Percentiles rank a stretch among this genome's conserved stretches.
Conservation (phyloP, 2,329 filamentous ascomycete species). For the Pseudonectria buxi region DNA sequence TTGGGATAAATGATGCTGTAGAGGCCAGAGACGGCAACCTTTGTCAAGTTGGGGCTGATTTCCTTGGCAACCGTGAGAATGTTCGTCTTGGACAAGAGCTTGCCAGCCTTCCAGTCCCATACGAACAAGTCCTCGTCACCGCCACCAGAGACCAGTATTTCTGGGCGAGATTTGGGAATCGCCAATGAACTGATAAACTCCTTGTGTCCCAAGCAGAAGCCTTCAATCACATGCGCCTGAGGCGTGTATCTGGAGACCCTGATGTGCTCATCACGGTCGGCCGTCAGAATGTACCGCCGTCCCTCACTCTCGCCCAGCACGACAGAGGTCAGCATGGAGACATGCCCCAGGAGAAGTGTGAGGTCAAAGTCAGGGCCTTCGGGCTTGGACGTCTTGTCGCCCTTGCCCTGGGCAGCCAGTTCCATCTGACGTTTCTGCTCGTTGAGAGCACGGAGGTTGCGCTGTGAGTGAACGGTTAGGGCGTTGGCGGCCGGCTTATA, state of each 20-base stretch:
- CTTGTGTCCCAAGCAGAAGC: conserved; percentile 80
- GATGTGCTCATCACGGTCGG: conserved; percentile 65
- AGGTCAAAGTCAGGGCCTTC: conserved; percentile 58
- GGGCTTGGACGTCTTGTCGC: conserved; percentile 22
- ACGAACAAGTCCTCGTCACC: conserved; percentile 73
- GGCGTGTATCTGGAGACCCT: conserved; percentile 75
- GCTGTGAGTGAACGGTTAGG: conserved; percentile 57
- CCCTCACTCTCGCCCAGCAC: conserved; percentile 40
- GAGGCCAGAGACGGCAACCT: conserved; percentile 43
- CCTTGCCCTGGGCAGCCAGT: conserved; percentile 19
- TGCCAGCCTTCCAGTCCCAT: conserved; percentile 69
- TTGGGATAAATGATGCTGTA: conserved; percentile 28
- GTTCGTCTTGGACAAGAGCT: conserved; percentile 47
- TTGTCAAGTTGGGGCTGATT: conserved; percentile 28
- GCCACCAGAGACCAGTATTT: conserved; percentile 76
- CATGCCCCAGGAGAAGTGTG: conserved; percentile 79
- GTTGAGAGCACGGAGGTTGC: conserved; percentile 54
- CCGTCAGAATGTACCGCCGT: conserved; percentile 47
- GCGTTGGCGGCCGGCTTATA: conserved; percentile 47
- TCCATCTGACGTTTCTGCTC: conserved; percentile 47
- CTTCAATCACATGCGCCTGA: conserved; percentile 82
- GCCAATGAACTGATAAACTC: conserved; percentile 77
- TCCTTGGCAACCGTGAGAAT: conserved; percentile 39
- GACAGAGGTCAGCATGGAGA: conserved; percentile 86
- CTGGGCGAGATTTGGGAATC: conserved; percentile 47